A percentile compares a stretch with the other conserved stretches of the same genome.
Evolutionary conservation across 257 asterid species (phyloP).

Genomic region (Solanum paucissectum): DNA sequence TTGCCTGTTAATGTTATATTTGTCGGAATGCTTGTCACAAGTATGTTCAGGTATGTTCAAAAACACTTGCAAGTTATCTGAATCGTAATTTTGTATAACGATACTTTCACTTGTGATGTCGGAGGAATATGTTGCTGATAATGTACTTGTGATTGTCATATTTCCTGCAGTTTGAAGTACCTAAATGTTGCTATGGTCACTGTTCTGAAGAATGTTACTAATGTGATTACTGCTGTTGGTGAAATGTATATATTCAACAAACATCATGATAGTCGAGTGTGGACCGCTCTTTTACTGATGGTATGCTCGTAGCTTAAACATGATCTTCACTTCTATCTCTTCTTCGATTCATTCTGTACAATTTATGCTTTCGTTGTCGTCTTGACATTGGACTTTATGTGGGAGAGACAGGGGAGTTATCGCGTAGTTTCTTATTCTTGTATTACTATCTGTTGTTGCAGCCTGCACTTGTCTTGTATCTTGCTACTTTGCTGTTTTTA

Average conservation of each 20-base stretch:
- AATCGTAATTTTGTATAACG: neutral
- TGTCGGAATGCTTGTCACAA: slow-evolving; percentile 91
- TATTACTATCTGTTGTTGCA: neutral
- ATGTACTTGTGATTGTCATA: neutral
- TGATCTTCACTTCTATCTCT: neutral
- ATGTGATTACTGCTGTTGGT: slow-evolving; percentile 95
- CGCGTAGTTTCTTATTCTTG: neutral
- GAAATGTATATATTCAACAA: slow-evolving; percentile 87
- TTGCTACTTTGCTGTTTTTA: neutral
- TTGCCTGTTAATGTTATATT: slow-evolving; percentile 81
- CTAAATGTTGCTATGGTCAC: slow-evolving; percentile 97
- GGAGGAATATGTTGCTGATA: neutral
- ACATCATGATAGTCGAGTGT: slow-evolving; percentile 80
- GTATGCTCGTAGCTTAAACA: slow-evolving; percentile 22
- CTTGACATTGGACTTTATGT: neutral
- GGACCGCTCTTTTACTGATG: slow-evolving; percentile 94
- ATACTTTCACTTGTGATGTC: neutral
- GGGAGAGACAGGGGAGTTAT: neutral
- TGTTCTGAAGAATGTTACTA: slow-evolving; percentile 90
- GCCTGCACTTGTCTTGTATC: neutral
- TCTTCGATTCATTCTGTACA: neutral
- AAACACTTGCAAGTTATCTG: neutral
- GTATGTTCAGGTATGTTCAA: slow-evolving; percentile 63
- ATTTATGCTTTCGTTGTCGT: neutral
- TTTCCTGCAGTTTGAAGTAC: slow-evolving; percentile 64